A percentile compares a stretch with the other conserved stretches of the same genome.
These are phyloP conservation scores for Lentinula boryana DNA, from an alignment of 768 basidiomycete genomes.

Conservation along the genomic window DNA sequence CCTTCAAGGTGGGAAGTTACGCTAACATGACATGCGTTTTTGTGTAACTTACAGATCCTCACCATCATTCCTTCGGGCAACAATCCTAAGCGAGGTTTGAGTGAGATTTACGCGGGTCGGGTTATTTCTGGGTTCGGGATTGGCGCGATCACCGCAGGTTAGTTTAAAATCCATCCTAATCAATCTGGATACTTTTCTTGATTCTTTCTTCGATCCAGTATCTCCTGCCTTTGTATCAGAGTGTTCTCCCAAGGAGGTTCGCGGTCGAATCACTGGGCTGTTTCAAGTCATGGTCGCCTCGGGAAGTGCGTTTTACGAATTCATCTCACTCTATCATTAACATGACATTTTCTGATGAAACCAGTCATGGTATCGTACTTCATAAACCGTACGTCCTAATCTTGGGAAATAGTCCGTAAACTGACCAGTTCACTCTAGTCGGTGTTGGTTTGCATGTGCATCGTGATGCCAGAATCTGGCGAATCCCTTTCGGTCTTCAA, in stretches of 20 bases:
- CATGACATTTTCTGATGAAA: constrained; percentile 15
- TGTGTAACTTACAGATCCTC: constrained; percentile 49
- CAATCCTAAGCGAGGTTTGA: constrained; percentile 29
- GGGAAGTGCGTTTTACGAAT: neutral
- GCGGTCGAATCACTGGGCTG: constrained; percentile 59
- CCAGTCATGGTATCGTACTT: constrained; percentile 86
- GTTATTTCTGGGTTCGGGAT: constrained; percentile 59
- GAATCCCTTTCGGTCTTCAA: constrained; percentile 72
- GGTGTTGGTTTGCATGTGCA: constrained; percentile 54
- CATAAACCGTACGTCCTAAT: constrained; percentile 52
- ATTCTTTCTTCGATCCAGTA: constrained; percentile 23
- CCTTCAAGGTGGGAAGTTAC: neutral
- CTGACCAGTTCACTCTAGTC: constrained; percentile 26
- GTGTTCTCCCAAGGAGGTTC: constrained; percentile 60
- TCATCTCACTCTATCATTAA: neutral
- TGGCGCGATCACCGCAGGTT: constrained; percentile 47
- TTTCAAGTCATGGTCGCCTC: constrained; percentile 55
- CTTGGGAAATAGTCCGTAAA: neutral
- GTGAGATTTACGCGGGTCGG: constrained; percentile 56
- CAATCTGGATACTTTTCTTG: neutral
- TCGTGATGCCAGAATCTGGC: constrained; percentile 52
- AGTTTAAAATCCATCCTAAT: constrained; percentile 48
- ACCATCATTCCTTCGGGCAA: constrained; percentile 44
- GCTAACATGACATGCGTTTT: neutral
- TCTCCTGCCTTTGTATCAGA: constrained; percentile 66